A percentile compares a stretch with the other conserved stretches of the same genome.
Conservation (phyloP, 495 filamentous ascomycete genomes). For the Aspergillus kassunensis region DNA sequence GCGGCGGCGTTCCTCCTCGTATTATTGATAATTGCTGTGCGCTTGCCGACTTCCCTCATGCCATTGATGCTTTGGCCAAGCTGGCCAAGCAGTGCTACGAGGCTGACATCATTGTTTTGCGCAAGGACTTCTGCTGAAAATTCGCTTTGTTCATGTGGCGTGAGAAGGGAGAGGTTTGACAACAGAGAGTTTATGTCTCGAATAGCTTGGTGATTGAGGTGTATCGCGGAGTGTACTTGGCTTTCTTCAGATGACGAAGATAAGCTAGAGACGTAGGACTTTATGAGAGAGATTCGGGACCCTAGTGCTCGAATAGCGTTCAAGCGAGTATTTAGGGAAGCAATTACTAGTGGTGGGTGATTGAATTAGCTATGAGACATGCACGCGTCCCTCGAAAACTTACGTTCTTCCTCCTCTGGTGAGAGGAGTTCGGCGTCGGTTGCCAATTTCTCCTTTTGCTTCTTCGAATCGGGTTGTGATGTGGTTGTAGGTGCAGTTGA, state of each 20-base stretch:
- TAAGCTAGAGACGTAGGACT: constrained; percentile 71
- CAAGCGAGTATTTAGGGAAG: constrained; percentile 73
- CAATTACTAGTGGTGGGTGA: constrained; percentile 46
- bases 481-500: constrained; percentile 14
- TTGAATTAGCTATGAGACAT: constrained; percentile 13
- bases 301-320: constrained; percentile 93
- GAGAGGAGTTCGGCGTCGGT: constrained; percentile 53
- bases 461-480: constrained; percentile 8
- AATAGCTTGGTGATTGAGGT: constrained; percentile 45
- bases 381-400: constrained; percentile 14
- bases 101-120: constrained; percentile 72
- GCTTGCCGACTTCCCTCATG: constrained; percentile 66
- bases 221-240: constrained; percentile 16
- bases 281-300: constrained; percentile 75
- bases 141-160: constrained; percentile 48
- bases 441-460: constrained; percentile 31
- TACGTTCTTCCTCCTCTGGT: constrained; percentile 73
- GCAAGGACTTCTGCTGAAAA: constrained; percentile 60
- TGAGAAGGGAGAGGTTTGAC: constrained; percentile 51
- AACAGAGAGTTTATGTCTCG: constrained; percentile 56
- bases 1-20: constrained; percentile 29
- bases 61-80: constrained; percentile 64
- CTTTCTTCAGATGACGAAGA: constrained; percentile 52
- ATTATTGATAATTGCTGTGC: constrained; percentile 59
- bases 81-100: constrained; percentile 66